A percentile compares a stretch with the other conserved stretches of the same genome.
Conservation (phyloP, 495 filamentous ascomycete species). For the Podospora pseudopauciseta region DNA sequence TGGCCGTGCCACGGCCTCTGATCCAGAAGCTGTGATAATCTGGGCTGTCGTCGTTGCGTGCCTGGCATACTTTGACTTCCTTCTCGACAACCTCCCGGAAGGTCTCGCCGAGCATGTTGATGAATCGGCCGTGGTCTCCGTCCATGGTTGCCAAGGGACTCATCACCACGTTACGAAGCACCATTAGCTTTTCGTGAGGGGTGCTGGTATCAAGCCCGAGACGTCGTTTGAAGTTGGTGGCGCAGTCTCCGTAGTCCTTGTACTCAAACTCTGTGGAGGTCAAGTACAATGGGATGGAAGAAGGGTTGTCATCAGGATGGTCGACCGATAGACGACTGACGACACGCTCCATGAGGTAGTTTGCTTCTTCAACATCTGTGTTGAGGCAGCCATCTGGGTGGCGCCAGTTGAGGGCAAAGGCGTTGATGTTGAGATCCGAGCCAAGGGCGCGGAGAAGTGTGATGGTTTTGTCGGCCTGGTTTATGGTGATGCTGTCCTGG, state of each 20-base stretch:
- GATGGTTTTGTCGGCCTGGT: constrained; percentile 25
- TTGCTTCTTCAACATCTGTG: constrained; percentile 48
- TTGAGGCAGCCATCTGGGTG: constrained; percentile 38
- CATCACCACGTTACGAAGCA: constrained; percentile 22
- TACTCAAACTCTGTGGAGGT: constrained; percentile 42
- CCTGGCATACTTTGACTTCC: constrained; percentile 17
- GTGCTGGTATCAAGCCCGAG: constrained; percentile 11
- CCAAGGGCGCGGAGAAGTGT: constrained; percentile 39
- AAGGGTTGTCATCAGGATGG: constrained; percentile 36
- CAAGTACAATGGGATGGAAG: constrained; percentile 39
- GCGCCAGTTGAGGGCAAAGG: constrained; percentile 43
- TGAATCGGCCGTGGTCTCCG: constrained; percentile 8
- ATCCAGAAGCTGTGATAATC: constrained; percentile 23
- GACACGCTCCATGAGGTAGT: constrained; percentile 46
- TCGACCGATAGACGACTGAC: constrained; percentile 39
- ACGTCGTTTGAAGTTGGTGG: constrained; percentile 15
- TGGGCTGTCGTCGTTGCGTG: constrained; percentile 15
- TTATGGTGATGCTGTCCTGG: constrained; percentile 7
- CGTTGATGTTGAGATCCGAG: constrained; percentile 49
- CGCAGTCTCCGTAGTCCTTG: constrained; percentile 41
- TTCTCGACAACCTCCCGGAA: constrained; percentile 14
- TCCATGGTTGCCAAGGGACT: constrained; percentile 15
- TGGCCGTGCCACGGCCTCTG: constrained; percentile 1
- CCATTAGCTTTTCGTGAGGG: constrained; percentile 13
- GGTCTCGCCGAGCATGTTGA: constrained; percentile 16